Percentiles rank a stretch among this genome's conserved stretches.
phyloP scores from a whole-genome alignment of 371 early-diverging fungal genomes.

The Saksenaea oblongispora region DNA sequence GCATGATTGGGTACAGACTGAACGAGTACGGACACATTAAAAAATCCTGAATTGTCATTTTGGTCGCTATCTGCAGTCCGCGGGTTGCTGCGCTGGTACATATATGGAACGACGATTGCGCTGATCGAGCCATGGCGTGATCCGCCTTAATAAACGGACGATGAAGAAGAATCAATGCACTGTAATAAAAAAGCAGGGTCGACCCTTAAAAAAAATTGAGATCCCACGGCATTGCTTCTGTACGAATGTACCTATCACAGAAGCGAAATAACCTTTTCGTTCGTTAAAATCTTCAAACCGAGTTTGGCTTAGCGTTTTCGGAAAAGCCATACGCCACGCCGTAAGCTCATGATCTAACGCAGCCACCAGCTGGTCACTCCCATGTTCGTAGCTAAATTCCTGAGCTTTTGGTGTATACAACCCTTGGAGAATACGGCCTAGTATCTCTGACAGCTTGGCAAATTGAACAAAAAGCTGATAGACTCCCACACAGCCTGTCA shows the following conservation, averaged over 20 bases:
- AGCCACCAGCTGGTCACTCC: slow-evolving; percentile 43
- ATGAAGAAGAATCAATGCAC: slow-evolving; percentile 42
- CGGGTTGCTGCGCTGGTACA: slow-evolving; percentile 47
- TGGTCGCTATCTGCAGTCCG: slow-evolving; percentile 41
- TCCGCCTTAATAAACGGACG: slow-evolving; percentile 42
- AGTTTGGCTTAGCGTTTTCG: slow-evolving; percentile 30
- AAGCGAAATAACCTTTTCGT: slow-evolving; percentile 33
- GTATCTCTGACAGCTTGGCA: slow-evolving; percentile 43
- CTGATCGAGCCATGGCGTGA: slow-evolving; percentile 23
- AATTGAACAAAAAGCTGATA: slow-evolving; percentile 46
- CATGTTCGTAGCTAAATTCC: slow-evolving; percentile 33
- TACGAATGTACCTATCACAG: slow-evolving; percentile 46
- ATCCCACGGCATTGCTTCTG: too few species aligned
- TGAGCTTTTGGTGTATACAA: slow-evolving; percentile 49
- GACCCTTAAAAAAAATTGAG: slow-evolving; percentile 22
- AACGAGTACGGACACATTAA: slow-evolving; percentile 49
- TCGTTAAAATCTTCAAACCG: slow-evolving; percentile 42
- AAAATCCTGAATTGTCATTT: slow-evolving; percentile 37
- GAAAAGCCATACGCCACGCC: slow-evolving; percentile 46
- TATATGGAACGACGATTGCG: slow-evolving; percentile 44
- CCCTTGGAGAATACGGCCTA: slow-evolving; percentile 44
- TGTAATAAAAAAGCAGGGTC: slow-evolving; percentile 42
- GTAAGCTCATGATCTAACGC: slow-evolving; percentile 46
- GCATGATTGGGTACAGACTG: slow-evolving; percentile 44
- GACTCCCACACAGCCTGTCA: slow-evolving; percentile 26